A percentile compares a stretch with the other conserved stretches of the same genome.
phyloP scores from a whole-genome alignment of 768 basidiomycete species.

The Russula olivacea region DNA sequence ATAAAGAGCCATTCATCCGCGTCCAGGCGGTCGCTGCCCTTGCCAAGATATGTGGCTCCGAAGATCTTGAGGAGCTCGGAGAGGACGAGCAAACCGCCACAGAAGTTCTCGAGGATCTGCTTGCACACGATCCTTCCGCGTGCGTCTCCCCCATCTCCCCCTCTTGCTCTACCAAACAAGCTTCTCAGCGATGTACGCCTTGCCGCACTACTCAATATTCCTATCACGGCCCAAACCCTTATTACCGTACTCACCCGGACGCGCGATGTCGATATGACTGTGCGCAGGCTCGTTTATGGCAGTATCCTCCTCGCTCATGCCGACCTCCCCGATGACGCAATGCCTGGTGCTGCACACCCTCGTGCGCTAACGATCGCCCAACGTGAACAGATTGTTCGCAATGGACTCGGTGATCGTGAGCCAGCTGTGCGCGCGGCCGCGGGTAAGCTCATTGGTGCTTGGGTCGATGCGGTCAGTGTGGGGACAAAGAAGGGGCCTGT shows the following conservation, averaged over 20 bases:
- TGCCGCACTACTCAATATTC: conserved; percentile 66
- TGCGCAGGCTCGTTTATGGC: conserved; percentile 70
- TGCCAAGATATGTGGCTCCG: conserved; percentile 66
- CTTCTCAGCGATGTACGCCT: conserved; percentile 76
- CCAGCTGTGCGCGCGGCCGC: conserved; percentile 65
- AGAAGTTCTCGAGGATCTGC: conserved; percentile 58
- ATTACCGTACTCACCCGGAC: conserved; percentile 66
- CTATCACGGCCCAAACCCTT: conserved; percentile 49
- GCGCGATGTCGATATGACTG: conserved; percentile 68
- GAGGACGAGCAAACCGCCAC: conserved; percentile 49
- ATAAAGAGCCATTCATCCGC: conserved; percentile 74
- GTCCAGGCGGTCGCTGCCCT: conserved; percentile 77
- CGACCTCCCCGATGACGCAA: conserved; percentile 25
- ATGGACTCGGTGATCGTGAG: conserved; percentile 86
- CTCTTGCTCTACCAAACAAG: not conserved
- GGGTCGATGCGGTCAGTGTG: conserved; percentile 58
- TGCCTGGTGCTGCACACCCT: conserved; percentile 52
- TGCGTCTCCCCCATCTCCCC: conserved; percentile 36
- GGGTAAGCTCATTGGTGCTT: conserved; percentile 60
- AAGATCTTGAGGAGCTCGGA: conserved; percentile 51
- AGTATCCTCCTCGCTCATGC: conserved; percentile 45
- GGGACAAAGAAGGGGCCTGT: conserved; percentile 35
- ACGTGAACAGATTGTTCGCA: conserved; percentile 68
- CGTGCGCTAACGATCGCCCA: conserved; percentile 61
- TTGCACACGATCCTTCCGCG: conserved; percentile 71